Evolutionary conservation across 2,329 filamentous ascomycete genomes (phyloP).

Genomic region (Pseudocercospora pini-densiflorae): DNA sequence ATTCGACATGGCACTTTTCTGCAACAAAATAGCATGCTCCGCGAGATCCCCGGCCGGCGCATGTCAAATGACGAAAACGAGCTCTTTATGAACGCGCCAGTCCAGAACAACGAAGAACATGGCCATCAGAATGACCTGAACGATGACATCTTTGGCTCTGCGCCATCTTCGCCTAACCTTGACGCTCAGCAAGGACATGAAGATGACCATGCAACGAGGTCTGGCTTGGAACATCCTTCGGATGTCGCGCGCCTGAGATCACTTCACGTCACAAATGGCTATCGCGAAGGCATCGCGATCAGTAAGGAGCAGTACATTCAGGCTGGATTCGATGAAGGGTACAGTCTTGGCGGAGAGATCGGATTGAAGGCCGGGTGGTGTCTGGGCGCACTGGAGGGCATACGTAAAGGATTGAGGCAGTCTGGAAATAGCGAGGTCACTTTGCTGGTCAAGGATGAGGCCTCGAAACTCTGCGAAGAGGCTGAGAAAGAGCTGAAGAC

Average conservation of each 20-base stretch:
- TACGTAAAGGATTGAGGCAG: conserved; percentile 48
- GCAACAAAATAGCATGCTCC: conserved; percentile 32
- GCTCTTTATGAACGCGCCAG: conserved; percentile 29
- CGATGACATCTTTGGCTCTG: conserved; percentile 55
- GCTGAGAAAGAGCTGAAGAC: conserved; percentile 52
- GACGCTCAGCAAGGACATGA: not conserved
- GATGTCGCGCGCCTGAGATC: conserved; percentile 76
- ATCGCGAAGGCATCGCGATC: conserved; percentile 80
- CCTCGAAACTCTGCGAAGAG: conserved; percentile 30
- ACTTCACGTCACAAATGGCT: conserved; percentile 82
- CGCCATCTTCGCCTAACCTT: conserved; percentile 43
- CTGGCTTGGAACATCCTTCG: conserved; percentile 47
- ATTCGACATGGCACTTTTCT: conserved; percentile 1
- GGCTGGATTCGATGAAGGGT: conserved; percentile 89
- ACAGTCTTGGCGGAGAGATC: conserved; percentile 78
- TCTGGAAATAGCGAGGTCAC: conserved; percentile 29
- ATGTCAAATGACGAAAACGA: conserved; percentile 18
- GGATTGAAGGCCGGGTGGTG: conserved; percentile 75
- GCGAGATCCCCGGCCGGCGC: conserved; percentile 33
- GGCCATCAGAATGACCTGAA: conserved; percentile 36
- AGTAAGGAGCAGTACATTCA: conserved; percentile 81
- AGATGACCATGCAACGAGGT: no score
- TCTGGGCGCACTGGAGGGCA: conserved; percentile 76
- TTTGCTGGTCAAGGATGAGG: conserved; percentile 25
- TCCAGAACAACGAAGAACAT: conserved; percentile 9